Evolutionary conservation across 106 monocot species (phyloP), one percentile per base, ranked within the genome.

Genomic region (Dendrobium catenatum): DNA sequence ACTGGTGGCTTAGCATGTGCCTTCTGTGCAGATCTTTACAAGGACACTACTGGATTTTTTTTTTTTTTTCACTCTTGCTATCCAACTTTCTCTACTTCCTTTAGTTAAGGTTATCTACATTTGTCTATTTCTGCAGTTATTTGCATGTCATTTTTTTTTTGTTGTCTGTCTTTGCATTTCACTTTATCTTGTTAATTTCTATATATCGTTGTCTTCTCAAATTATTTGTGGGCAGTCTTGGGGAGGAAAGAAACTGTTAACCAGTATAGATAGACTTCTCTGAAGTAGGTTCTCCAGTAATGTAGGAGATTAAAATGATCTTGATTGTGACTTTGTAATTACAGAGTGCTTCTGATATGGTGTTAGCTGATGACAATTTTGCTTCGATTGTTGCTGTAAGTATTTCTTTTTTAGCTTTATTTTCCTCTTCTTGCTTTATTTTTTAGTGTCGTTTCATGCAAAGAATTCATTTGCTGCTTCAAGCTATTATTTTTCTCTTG

Each of bases 341-440:
- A 79, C 82, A 99, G 98, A 93, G 98, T 93, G 98, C 98, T 87
- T 95, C 98, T 22, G 98, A 99, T 90, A 95, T 99, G 98, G 90
- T 99, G 18, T 83, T 99, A 88, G 95, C 95, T 74, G 98, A 99
- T 90, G 98, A 99, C 86, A 99, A 99, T 84, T 99, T 99, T 70
- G 98, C 98, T 73, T 86, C 98, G 54, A 99, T 99, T 87, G 95
- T 99, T 81, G 89, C 95, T 55, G 98, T 99, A 87, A 86, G 93
- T 76, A 77, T 80, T 17, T 75, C 29, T 17, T 43, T 56, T 58
- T 68, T 44, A 33, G 55, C 37, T 8, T 27, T 18, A 17, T 26
- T n/a, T 75, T 79, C 40, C 37, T 64, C 64, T 66, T 24, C n/a
- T 68, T 33, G 70, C 9, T 70, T 70, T 33, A 70, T 70, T 37